Evolutionary conservation across 2,329 filamentous ascomycete genomes (phyloP).

Genomic region (Colletotrichum agaves): DNA sequence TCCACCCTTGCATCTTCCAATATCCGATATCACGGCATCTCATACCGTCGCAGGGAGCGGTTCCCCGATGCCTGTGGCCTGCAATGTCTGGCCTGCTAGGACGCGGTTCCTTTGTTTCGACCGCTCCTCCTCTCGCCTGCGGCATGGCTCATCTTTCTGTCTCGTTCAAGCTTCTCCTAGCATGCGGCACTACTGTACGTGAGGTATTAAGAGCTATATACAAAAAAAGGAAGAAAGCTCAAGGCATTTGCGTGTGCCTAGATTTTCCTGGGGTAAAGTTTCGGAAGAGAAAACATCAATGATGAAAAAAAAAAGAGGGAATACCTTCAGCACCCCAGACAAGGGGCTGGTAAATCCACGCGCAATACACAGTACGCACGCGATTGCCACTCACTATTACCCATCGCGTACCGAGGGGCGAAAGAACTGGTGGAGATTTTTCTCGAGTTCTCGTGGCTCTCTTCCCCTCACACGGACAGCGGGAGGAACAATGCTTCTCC

Average conservation of each 20-base stretch:
- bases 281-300: background rate
- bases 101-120: background rate
- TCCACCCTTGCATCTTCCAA: constrained; percentile 32
- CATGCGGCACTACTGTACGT: constrained; percentile 21
- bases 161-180: constrained; percentile 24
- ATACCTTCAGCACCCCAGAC: background rate
- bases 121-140: background rate
- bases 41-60: constrained; percentile 31
- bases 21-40: constrained; percentile 33
- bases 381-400: constrained; percentile 19
- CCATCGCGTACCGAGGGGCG: background rate
- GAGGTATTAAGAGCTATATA: no score
- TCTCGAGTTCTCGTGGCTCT: no score
- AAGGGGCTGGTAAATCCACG: constrained; percentile 21
- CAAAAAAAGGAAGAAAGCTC: background rate
- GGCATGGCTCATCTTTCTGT: background rate
- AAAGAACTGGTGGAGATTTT: constrained; percentile 18
- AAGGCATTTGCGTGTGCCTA: constrained; percentile 13
- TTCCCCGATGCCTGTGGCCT: constrained; percentile 19
- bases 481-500: constrained; percentile 18
- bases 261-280: constrained; percentile 3
- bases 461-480: constrained; percentile 7
- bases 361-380: constrained; percentile 18
- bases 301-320: background rate
- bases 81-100: background rate